phyloP scores from a whole-genome alignment of 2,329 filamentous ascomycete species.

The Alternaria rosae region DNA sequence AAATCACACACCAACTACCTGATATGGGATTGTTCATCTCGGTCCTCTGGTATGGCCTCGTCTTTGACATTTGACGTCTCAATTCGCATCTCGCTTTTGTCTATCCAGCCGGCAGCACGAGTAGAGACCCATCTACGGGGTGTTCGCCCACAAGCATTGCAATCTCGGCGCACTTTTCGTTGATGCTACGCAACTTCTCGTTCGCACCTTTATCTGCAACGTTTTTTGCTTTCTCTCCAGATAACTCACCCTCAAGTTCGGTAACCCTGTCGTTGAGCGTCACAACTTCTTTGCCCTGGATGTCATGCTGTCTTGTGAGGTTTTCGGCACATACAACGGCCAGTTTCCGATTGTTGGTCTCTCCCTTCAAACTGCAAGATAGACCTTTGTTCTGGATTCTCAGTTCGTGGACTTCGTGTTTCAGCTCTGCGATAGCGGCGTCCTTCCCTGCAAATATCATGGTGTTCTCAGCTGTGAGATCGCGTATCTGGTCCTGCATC shows the following conservation, averaged over 20 bases:
- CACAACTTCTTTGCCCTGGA: not conserved
- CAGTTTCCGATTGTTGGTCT: rapidly evolving
- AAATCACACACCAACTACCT: not conserved
- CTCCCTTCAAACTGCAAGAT: not conserved
- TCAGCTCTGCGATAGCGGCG: not conserved
- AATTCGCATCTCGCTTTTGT: not conserved
- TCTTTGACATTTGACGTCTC: too few species aligned
- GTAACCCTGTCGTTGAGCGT: not conserved
- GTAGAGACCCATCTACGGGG: not conserved
- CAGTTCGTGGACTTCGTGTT: not conserved
- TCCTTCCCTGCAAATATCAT: not conserved
- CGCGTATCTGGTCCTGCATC: not conserved
- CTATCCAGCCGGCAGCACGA: not conserved
- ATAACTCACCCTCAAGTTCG: not conserved
- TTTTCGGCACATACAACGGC: rapidly evolving
- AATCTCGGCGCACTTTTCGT: not conserved
- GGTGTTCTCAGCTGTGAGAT: not conserved
- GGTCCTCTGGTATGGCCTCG: too few species aligned
- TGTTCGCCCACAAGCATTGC: not conserved
- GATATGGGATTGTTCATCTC: too few species aligned
- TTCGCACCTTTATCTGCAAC: not conserved
- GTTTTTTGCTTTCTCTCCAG: not conserved
- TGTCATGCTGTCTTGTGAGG: not conserved
- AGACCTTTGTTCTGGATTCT: not conserved
- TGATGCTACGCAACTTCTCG: not conserved